Evolutionary conservation across 345 rosid genomes (phyloP), one percentile per base, ranked within the genome.

Genomic region (Eucalyptus shirleyi): DNA sequence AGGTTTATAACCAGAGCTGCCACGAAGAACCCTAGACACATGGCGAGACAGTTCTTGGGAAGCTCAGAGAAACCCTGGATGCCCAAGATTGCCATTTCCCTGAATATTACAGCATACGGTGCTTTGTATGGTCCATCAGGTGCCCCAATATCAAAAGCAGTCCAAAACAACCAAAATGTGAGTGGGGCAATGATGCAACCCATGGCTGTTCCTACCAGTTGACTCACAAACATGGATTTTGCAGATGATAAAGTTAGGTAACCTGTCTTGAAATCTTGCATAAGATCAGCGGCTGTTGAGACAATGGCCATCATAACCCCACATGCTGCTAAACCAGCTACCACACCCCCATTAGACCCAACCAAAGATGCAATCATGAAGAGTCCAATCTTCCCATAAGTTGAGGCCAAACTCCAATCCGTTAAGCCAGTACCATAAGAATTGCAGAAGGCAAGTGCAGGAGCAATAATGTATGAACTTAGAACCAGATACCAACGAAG

Each of bases 181-280:
- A 97, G 93, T 1, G 99, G 99, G 47, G 97, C 99, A 21, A 97
- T 94, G 77, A 98, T 90, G 88, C 99, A 98, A n/a, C 98, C 99
- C 98, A 97, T 95, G 85, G 97, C 98, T 4, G 99, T 96, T 87
- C 98, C 98, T 4, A 95, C 50, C 40, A 96, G 90, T 92, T 96
- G 99, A 92, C 97, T 96, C 90, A 96, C 96, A 89, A 97, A 96
- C 99, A 97, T 95, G 42, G 99, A 97, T 90, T 94, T 98, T 88
- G 98, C 98, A 15, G 99, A 98, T 44, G 99, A 96, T 88, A 94
- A 88, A 34, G 99, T 96, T 65, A 95, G 97, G 93, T 96, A 96
- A 88, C 97, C 97, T 12, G 98, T 97, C 94, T 97, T 98, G 89
- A 98, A 97, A 92, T 98, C 99, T 93, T 97, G 99, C 99, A 98